These are phyloP conservation scores for Leucaena leucocephala DNA, from an alignment of 306 rosid genomes.

Conservation along the genomic window DNA sequence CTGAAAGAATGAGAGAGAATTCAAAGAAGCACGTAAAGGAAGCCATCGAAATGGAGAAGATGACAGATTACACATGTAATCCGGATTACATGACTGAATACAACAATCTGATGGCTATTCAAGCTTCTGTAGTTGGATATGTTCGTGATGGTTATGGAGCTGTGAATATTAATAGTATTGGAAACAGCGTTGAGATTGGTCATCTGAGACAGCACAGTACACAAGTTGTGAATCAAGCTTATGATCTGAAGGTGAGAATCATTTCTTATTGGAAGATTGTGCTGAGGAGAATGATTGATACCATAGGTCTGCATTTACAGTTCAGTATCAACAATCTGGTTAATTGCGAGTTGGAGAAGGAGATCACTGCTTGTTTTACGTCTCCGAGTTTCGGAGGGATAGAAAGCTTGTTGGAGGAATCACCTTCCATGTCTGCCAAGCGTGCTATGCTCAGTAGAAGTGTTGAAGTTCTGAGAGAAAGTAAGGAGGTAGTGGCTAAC, in stretches of 20 bases:
- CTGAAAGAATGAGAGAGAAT: conserved; percentile 37
- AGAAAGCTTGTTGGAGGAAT: conserved; percentile 59
- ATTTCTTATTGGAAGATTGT: not conserved
- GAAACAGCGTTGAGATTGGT: not conserved
- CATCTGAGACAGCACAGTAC: conserved; percentile 14
- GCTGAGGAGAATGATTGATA: not conserved
- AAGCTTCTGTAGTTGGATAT: conserved; percentile 10
- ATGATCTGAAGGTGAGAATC: conserved; percentile 48
- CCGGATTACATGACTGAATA: conserved; percentile 46
- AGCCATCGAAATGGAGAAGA: conserved; percentile 56
- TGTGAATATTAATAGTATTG: conserved; percentile 42
- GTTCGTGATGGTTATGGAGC: not conserved
- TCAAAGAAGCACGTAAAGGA: conserved; percentile 38
- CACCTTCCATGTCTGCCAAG: conserved; percentile 47
- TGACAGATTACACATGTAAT: conserved; percentile 52
- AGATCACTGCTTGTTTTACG: conserved; percentile 36
- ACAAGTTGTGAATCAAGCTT: conserved; percentile 40
- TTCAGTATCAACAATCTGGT: conserved; percentile 37
- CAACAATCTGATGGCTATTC: conserved; percentile 31
- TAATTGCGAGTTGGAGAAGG: conserved; percentile 45
- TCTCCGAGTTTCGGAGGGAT: conserved; percentile 40
- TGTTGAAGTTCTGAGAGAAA: conserved; percentile 37
- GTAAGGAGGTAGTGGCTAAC: conserved; percentile 33
- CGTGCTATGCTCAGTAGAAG: conserved; percentile 45
- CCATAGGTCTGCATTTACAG: conserved; percentile 47